Evolutionary conservation across 768 basidiomycete species (phyloP), one percentile per base, ranked within the genome.

Genomic region (Boletus bicolor): DNA sequence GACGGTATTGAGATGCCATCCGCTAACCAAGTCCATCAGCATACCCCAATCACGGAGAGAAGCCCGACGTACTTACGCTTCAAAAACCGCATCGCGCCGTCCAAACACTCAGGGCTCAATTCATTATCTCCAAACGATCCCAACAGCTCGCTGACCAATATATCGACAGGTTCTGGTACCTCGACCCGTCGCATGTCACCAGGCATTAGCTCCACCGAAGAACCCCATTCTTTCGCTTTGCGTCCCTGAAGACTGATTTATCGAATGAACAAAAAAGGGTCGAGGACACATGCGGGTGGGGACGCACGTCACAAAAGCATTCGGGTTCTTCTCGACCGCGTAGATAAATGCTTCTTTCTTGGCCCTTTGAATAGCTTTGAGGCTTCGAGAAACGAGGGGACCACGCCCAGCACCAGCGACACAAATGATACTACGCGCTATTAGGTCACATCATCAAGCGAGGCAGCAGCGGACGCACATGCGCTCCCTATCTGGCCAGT

Each of bases 41-140:
- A 55, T 38, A 44, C 7, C 35, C 35, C 19, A 28, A 43, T 56
- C 55, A 38, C 15, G n/a, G 21, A 44, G 44, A 37, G 36, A 32
- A 48, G 12, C n/a, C 42, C 36, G 42, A 50, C 41, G 35, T 8
- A 59, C 66, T 42, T 53, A 94, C 93, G 79, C 78, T 97, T 96
- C 68, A 99, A 76, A 68, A 93, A 95, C 46, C 96, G 78, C 83
- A 89, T 84, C 9, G 93, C 95, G 12, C 97, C 97, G 68, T 99
- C 97, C 36, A 99, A 77, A 73, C 97, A 99, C 72, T 99, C 97
- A 0, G 97, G 97, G 67, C 93, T 95, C 46, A 98, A 82, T 70
- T 99, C 97, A 57, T 99, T 99, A 73, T 99, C 97, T 2, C 96
- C 97, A 75, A 99, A 98, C 5, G 93, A 95, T 4, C 97, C 97